Percentiles rank a stretch among this genome's conserved stretches.
Evolutionary conservation across 305 asterid species (phyloP).

Genomic region (Fraxinus ornus): DNA sequence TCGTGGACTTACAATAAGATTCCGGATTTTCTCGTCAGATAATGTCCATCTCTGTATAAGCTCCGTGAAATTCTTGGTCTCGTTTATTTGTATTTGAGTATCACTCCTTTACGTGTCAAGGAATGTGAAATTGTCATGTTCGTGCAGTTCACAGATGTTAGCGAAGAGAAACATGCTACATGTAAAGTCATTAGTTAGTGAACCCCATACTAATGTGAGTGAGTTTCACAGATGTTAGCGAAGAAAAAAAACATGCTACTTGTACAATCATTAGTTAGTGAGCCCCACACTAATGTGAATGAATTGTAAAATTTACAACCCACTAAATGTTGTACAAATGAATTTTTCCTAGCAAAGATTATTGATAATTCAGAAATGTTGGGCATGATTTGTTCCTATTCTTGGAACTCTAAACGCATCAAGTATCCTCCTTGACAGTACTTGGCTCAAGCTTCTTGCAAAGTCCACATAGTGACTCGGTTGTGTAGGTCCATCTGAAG

Average conservation of each 20-base stretch:
- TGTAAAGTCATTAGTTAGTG: too few species aligned
- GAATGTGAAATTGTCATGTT: not conserved
- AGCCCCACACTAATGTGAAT: too few species aligned
- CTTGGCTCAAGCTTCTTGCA: not conserved
- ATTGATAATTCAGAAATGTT: not conserved
- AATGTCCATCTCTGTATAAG: slow-evolving; percentile 74
- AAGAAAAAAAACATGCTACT: too few species aligned
- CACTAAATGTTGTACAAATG: too few species aligned
- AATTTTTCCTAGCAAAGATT: too few species aligned
- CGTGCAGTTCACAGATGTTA: not conserved
- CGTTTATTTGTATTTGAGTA: not conserved
- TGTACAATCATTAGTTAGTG: too few species aligned
- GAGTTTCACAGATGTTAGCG: too few species aligned
- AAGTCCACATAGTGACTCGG: not conserved
- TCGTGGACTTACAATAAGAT: slow-evolving; percentile 79
- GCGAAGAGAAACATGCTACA: too few species aligned
- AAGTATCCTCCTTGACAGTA: not conserved
- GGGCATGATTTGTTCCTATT: not conserved
- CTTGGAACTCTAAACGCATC: not conserved
- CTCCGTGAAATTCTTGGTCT: not conserved
- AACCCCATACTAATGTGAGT: too few species aligned
- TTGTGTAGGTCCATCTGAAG: not conserved
- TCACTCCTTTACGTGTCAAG: not conserved
- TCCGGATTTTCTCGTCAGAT: slow-evolving; percentile 91
- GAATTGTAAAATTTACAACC: too few species aligned